These are phyloP conservation scores for Boletellus sp. DNA, from an alignment of 768 basidiomycete species.

Conservation along the genomic window DNA sequence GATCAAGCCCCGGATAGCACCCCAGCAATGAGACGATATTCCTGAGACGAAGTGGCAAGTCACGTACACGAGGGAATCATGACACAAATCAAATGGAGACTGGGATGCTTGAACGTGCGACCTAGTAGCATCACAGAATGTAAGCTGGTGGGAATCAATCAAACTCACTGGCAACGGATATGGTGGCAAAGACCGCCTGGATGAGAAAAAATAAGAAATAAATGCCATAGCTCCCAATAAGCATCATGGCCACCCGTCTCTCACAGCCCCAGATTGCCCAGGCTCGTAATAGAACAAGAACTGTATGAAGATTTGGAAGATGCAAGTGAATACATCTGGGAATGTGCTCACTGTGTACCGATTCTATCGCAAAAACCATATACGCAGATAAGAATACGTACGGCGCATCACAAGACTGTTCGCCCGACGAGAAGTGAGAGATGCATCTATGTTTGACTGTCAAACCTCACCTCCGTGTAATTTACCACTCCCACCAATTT, in stretches of 20 bases:
- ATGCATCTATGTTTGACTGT: too few species aligned
- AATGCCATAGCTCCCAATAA: conserved; percentile 6
- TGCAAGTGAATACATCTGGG: too few species aligned
- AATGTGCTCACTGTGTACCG: too few species aligned
- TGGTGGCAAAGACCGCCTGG: background rate
- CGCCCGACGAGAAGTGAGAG: too few species aligned
- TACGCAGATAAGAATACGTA: too few species aligned
- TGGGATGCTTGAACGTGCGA: background rate
- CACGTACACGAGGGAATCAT: background rate
- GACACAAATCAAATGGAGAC: background rate
- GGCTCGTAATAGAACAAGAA: too few species aligned
- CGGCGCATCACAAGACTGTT: too few species aligned
- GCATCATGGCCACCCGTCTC: background rate
- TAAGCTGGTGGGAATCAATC: background rate
- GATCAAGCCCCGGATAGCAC: background rate
- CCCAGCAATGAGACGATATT: background rate
- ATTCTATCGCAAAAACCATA: too few species aligned
- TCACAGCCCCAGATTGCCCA: too few species aligned
- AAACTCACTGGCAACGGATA: background rate
- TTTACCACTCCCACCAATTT: conserved; percentile 1
- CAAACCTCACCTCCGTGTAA: too few species aligned
- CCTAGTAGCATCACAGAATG: background rate
- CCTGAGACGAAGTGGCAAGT: background rate
- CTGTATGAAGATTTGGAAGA: too few species aligned
- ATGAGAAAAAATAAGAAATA: conserved; percentile 3